phyloP scores from a whole-genome alignment of 2,329 filamentous ascomycete species.

The Fulvia fulva region DNA sequence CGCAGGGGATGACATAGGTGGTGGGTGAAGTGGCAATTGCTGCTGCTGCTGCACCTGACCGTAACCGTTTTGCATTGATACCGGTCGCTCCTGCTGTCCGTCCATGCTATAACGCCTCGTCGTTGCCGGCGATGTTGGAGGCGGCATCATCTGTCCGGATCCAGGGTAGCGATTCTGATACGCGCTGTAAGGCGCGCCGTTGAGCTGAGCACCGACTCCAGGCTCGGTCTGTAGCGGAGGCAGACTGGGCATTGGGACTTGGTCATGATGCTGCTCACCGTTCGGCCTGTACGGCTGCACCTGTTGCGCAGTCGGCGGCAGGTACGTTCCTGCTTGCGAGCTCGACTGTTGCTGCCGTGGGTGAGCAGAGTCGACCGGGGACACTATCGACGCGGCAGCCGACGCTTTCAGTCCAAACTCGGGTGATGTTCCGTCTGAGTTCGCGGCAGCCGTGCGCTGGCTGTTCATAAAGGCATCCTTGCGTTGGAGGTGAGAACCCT shows the following conservation, averaged over 20 bases:
- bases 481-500: constrained; percentile 70
- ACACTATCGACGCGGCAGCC: constrained; percentile 15
- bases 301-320: constrained; percentile 8
- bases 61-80: constrained; percentile 15
- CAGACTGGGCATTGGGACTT: constrained; percentile 4
- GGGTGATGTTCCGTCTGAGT: constrained; percentile 1
- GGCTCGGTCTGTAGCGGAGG: constrained; percentile 10
- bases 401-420: constrained; percentile 9
- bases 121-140: constrained; percentile 10
- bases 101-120: constrained; percentile 25
- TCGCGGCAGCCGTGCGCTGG: constrained; percentile 16
- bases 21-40: constrained; percentile 28
- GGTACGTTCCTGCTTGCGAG: constrained; percentile 8
- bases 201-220: constrained; percentile 6
- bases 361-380: constrained; percentile 22
- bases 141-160: constrained; percentile 10
- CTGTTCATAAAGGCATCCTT: constrained; percentile 64
- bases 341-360: constrained; percentile 9
- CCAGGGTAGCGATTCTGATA: constrained; percentile 13
- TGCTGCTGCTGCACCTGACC: constrained; percentile 11
- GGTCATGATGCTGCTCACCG: constrained; percentile 10
- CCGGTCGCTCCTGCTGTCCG: constrained; percentile 12
- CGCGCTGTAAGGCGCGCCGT: constrained; percentile 10
- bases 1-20: constrained; percentile 23
- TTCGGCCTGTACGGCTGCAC: constrained; percentile 11